phyloP scores from a whole-genome alignment of 331 rosid genomes.

The Quercus lobata region DNA sequence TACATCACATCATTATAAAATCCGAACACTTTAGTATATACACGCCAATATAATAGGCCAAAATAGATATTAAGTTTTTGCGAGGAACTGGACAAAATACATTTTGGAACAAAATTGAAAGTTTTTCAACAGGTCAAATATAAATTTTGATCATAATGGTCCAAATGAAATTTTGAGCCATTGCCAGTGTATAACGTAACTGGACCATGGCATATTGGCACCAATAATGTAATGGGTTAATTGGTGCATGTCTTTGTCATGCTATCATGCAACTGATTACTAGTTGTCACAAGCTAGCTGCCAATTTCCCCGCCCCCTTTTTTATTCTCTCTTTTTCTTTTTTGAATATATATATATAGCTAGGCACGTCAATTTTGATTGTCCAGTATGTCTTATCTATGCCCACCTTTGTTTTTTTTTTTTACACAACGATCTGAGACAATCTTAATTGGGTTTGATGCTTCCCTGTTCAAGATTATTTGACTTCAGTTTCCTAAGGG shows the following conservation, averaged over 20 bases:
- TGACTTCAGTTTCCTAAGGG: constrained; percentile 23
- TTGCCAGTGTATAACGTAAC: neutral
- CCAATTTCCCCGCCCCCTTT: neutral
- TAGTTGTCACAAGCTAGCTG: constrained; percentile 25
- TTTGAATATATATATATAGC: neutral
- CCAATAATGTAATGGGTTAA: constrained; percentile 4
- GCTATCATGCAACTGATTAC: constrained; percentile 20
- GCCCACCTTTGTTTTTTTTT: neutral
- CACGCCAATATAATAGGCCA: no score
- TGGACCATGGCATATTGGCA: neutral
- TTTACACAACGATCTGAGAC: constrained; percentile 13
- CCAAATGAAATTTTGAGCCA: neutral
- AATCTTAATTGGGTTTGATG: constrained; percentile 33
- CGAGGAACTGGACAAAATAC: no score
- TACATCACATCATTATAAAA: no score
- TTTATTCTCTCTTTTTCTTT: constrained; percentile 26
- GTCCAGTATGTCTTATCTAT: constrained; percentile 37
- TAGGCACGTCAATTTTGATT: constrained; percentile 34
- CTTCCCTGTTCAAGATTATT: constrained; percentile 34
- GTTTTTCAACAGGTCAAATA: neutral
- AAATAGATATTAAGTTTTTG: no score
- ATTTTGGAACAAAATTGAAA: neutral
- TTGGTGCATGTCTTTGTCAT: constrained; percentile 33
- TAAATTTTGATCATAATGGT: neutral
- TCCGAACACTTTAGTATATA: no score